Base-by-base conservation (phyloP, 306 rosid species). In the Inga oerstediana region DNA sequence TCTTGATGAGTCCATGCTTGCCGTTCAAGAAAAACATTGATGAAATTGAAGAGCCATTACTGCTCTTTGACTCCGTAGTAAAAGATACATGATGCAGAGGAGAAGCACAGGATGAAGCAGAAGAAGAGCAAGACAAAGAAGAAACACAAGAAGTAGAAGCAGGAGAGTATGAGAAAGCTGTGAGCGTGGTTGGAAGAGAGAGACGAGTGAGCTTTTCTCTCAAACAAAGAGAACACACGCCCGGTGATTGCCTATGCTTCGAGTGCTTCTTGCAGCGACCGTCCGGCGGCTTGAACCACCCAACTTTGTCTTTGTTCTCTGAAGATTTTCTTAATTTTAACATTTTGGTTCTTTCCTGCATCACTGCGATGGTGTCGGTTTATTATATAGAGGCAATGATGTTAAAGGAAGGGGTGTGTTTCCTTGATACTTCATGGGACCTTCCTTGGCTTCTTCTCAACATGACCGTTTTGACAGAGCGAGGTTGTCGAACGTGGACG, bases 201-300 rank as follows among this genome's bases (percentile, higher is more conserved):
- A 92, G 56, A 13, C 86, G 88, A n/a, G 82, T 11, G 44, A 95
- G 94, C 46, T 79, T 95, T 22, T 93, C 88, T 10, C 35, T 79
- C 77, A 96, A 84, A 74, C 99, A 96, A 71, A 96, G 73, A 9
- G 98, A 89, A 86, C 99, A 96, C 0, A 96, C 97, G 0, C 99
- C 99, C 0, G 97, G 95, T 0, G 98, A 82, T 77, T 96, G 99
- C 19, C 70, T 74, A 79, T 96, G 98, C 62, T 91, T 94, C 0
- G 94, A 96, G 85, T 96, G 99, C 83, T 89, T 92, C 89, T 86
- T 91, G 90, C 98, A 96, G 0, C 75, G 65, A 8, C 70, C 80
- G 17, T 79, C 61, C 0, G 80, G 35, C 34, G 80, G 30, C 34
- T 80, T 84, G 81, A 85, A 62, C 39, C 85, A 27, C 0, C 88